These are phyloP conservation scores for Paramecium octaurelia DNA, from an alignment of 73 alveolate species.

Conservation along the genomic window DNA sequence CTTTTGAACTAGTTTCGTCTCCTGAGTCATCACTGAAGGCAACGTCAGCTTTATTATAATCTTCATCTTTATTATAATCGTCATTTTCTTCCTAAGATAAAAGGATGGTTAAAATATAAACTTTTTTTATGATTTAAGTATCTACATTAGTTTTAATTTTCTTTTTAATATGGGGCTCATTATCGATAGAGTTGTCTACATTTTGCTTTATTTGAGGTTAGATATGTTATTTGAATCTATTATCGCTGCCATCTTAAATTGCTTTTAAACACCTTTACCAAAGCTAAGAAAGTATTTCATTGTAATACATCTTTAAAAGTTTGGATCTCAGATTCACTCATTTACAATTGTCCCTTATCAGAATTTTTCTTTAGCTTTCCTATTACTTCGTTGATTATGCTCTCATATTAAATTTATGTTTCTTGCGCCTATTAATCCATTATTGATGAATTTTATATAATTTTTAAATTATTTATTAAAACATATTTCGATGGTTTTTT, in stretches of 20 bases:
- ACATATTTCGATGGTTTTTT: not conserved
- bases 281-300: not conserved
- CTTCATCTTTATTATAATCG: not conserved
- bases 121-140: not conserved
- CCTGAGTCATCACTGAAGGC: not conserved
- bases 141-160: not conserved
- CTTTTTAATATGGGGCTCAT: not conserved
- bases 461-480: not conserved
- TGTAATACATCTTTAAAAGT: not conserved
- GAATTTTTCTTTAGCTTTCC: not conserved
- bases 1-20: not conserved
- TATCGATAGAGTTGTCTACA: not conserved
- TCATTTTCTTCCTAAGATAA: not conserved
- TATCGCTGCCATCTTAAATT: not conserved
- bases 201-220: not conserved
- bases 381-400: not conserved
- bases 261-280: not conserved
- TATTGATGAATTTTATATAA: not conserved
- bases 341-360: not conserved
- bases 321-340: conserved; percentile 2
- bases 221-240: not conserved
- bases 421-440: not conserved
- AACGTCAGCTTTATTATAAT: not conserved
- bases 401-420: not conserved
- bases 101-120: not conserved